Percentiles rank a stretch among this genome's conserved stretches.
phyloP scores from a whole-genome alignment of 2,329 filamentous ascomycete species.

The Exophiala xenobiotica region DNA sequence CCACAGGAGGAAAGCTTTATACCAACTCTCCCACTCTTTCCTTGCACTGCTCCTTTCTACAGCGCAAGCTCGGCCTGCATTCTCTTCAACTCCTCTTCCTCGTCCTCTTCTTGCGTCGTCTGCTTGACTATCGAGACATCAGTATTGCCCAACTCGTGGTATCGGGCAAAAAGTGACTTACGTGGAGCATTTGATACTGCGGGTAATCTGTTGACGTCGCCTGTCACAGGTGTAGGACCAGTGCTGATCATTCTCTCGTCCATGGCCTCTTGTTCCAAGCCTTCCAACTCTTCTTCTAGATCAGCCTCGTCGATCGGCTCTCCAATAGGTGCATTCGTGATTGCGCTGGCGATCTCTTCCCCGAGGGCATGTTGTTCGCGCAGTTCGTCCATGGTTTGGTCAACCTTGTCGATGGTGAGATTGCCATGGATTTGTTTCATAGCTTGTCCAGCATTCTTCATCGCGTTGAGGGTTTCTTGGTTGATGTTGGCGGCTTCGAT shows the following conservation, averaged over 20 bases:
- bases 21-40: not conserved
- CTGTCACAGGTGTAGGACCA: conserved; percentile 76
- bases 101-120: conserved; percentile 71
- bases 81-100: conserved; percentile 90
- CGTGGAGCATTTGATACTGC: conserved; percentile 71
- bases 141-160: conserved; percentile 28
- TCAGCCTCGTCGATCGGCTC: conserved; percentile 80
- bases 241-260: conserved; percentile 93
- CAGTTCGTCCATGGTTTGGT: conserved; percentile 89
- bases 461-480: conserved; percentile 88
- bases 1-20: no score
- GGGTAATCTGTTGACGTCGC: conserved; percentile 75
- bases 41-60: conserved; percentile 46
- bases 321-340: conserved; percentile 68
- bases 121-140: conserved; percentile 44
- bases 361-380: conserved; percentile 89
- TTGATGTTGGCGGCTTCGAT: conserved; percentile 99
- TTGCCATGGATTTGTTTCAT: conserved; percentile 93
- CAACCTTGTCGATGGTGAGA: conserved; percentile 90
- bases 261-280: conserved; percentile 85
- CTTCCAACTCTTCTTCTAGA: conserved; percentile 79
- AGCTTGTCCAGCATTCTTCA: conserved; percentile 84
- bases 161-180: conserved; percentile 51
- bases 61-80: conserved; percentile 97
- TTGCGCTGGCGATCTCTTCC: conserved; percentile 86